Percentiles rank a stretch among this genome's conserved stretches.
Conservation (phyloP, 192 early-diverging fungal species). For the Gaertneriomyces sp. region DNA sequence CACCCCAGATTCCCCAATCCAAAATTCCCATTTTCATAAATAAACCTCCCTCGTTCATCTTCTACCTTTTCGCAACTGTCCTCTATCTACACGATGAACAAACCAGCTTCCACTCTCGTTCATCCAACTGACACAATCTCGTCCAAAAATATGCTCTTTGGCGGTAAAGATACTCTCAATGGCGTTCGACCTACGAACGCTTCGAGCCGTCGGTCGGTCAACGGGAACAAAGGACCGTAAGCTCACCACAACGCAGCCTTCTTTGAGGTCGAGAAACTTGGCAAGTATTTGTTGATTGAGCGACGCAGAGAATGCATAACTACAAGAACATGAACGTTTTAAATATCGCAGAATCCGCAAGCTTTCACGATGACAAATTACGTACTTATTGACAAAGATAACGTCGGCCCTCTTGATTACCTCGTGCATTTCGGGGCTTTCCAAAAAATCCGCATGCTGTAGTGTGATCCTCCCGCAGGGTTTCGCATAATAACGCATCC, state of each 20-base stretch:
- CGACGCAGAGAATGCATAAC: slow-evolving; percentile 80
- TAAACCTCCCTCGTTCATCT: neutral
- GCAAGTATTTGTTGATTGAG: slow-evolving; percentile 81
- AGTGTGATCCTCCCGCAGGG: slow-evolving; percentile 56
- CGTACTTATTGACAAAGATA: slow-evolving; percentile 86
- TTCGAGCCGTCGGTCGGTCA: slow-evolving; percentile 62
- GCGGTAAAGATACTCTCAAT: slow-evolving; percentile 52
- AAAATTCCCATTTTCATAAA: too few species aligned
- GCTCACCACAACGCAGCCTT: slow-evolving; percentile 67
- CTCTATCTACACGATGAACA: slow-evolving; percentile 74
- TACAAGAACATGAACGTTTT: slow-evolving; percentile 5
- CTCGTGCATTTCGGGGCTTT: slow-evolving; percentile 60
- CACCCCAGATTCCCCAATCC: too few species aligned
- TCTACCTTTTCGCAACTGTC: slow-evolving; percentile 21
- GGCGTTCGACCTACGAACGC: slow-evolving; percentile 53
- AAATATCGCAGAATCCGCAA: neutral
- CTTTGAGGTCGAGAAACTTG: slow-evolving; percentile 89
- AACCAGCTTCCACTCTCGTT: slow-evolving; percentile 69
- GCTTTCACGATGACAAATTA: neutral
- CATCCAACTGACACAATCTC: slow-evolving; percentile 51
- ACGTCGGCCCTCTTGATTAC: slow-evolving; percentile 82
- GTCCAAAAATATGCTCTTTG: slow-evolving; percentile 42
- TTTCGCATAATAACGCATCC: slow-evolving; percentile 61
- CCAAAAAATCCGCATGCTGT: slow-evolving; percentile 82
- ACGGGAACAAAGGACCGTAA: slow-evolving; percentile 78